Conservation (phyloP, 2,329 filamentous ascomycete species). For the Claviceps pazoutovae region DNA sequence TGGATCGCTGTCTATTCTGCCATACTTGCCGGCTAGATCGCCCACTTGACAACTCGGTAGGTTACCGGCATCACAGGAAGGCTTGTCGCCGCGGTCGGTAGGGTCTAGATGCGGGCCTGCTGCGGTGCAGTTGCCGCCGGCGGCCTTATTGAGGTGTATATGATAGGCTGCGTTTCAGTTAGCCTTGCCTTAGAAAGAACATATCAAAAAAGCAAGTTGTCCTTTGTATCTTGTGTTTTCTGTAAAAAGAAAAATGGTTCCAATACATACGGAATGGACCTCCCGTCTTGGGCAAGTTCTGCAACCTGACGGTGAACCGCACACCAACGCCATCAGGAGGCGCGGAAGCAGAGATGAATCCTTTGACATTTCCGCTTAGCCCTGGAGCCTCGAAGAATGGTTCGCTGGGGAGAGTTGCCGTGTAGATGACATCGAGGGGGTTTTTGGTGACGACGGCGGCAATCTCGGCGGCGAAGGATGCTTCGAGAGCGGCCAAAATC, state of each 20-base stretch:
- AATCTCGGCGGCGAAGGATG: conserved; percentile 18
- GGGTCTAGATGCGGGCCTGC: conserved; percentile 60
- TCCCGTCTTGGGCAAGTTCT: conserved; percentile 41
- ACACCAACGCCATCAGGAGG: conserved; percentile 39
- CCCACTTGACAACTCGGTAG: conserved; percentile 61
- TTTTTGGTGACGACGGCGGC: conserved; percentile 42
- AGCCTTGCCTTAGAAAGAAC: background rate
- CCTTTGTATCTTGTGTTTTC: background rate
- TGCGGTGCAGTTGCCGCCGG: conserved; percentile 55
- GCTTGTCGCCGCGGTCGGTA: conserved; percentile 46
- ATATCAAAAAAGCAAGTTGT: background rate
- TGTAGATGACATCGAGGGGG: conserved; percentile 35
- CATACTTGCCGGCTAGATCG: conserved; percentile 63
- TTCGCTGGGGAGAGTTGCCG: conserved; percentile 39
- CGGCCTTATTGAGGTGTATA: conserved; percentile 49
- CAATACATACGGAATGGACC: conserved; percentile 46
- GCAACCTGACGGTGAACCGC: conserved; percentile 39
- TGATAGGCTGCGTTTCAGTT: conserved; percentile 46
- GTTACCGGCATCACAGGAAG: conserved; percentile 41
- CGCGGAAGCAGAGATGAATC: conserved; percentile 34
- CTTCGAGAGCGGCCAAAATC: background rate
- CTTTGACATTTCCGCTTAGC: conserved; percentile 26
- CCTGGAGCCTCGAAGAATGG: conserved; percentile 40
- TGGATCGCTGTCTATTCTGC: conserved; percentile 39
- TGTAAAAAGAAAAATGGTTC: too few species aligned